Conservation (phyloP, 1,284 basidiomycete species). For the Jaminaea rosea region DNA sequence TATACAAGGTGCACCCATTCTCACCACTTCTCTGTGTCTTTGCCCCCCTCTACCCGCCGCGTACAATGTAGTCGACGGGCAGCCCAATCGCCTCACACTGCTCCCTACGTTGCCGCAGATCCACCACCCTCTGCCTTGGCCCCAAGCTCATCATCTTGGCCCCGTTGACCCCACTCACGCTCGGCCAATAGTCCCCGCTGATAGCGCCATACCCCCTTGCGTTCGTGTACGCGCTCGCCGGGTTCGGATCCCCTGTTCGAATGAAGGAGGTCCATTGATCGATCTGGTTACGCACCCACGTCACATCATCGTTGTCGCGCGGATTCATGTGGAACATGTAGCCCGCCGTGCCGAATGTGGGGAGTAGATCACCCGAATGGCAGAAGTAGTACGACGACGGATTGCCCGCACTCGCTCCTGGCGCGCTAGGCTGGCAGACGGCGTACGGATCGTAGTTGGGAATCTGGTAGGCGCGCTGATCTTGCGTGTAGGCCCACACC, state of each 20-base stretch:
- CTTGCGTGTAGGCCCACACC: constrained; percentile 9
- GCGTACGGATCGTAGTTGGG: constrained; percentile 10
- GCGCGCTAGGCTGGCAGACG: not conserved
- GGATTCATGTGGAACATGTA: constrained; percentile 2
- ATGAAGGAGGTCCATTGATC: constrained; percentile 9
- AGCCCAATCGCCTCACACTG: constrained; percentile 19
- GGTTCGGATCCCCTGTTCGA: constrained; percentile 4
- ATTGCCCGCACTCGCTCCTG: not conserved
- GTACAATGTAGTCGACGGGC: constrained; percentile 4
- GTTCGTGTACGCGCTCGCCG: not conserved
- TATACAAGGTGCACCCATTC: too few species aligned
- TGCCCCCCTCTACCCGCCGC: not conserved
- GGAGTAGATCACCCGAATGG: constrained; percentile 14
- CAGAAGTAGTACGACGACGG: constrained; percentile 5
- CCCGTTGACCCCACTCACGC: constrained; percentile 4
- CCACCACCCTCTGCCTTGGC: constrained; percentile 14
- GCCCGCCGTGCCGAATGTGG: constrained; percentile 7
- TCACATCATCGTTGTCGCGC: constrained; percentile 8
- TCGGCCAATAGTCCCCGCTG: constrained; percentile 8
- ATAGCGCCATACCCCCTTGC: constrained; percentile 1
- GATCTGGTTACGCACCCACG: not conserved
- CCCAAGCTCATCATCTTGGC: constrained; percentile 15
- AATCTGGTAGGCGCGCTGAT: constrained; percentile 8
- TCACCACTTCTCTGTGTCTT: too few species aligned
- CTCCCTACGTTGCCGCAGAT: constrained; percentile 13